Base-by-base conservation (phyloP, 2,329 filamentous ascomycete species). In the Colletotrichum melonis region DNA sequence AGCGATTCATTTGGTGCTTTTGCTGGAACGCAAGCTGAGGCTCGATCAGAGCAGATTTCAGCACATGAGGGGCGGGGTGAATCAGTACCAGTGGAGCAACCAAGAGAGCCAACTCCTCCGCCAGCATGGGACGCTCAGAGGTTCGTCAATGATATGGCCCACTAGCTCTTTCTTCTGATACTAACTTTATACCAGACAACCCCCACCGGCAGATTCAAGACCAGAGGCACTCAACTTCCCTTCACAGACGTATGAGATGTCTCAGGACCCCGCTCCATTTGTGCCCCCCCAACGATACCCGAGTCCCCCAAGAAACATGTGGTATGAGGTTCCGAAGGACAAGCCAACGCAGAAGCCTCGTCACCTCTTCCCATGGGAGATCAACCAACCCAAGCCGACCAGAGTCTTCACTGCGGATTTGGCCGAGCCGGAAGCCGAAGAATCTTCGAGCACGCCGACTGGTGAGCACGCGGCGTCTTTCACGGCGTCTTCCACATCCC, bases 321-420 rank as follows among this genome's bases (percentile, higher is more conserved):
- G 93, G 88, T 98, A 97, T 80, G 87, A 96, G 78, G 89, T 97
- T 46, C 95, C 95, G 5, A 90, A 88, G 75, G 88, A 90, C 72
- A 86, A 86, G 28, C 78, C 79, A n/a, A 77, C 88, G 56, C 86
- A 91, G 75, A 89, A 85, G 74, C 89, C 92, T 16, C 88, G 89
- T 60, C 88, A 92, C 3, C 92, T 98, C 62, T 99, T 99, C 81
- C 97, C 97, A 0, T 99, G 97, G 97, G 97, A 99, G 82, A 84
- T 83, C 55, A 85, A 92, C 71, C 90, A 89, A 74, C 88, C 92
- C 14, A 90, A 87, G 77, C 84, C 91, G 5, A 85, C 89, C 14
- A 90, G 94, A 76, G 87, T 92, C 14, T 97, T 95, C 78, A 84
- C 86, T 35, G 46, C 55, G 16, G 68, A 63, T 19, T 22, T 46